A percentile compares a stretch with the other conserved stretches of the same genome.
Conservation (phyloP, 768 basidiomycete species). For the Boletus rubroflammeus region DNA sequence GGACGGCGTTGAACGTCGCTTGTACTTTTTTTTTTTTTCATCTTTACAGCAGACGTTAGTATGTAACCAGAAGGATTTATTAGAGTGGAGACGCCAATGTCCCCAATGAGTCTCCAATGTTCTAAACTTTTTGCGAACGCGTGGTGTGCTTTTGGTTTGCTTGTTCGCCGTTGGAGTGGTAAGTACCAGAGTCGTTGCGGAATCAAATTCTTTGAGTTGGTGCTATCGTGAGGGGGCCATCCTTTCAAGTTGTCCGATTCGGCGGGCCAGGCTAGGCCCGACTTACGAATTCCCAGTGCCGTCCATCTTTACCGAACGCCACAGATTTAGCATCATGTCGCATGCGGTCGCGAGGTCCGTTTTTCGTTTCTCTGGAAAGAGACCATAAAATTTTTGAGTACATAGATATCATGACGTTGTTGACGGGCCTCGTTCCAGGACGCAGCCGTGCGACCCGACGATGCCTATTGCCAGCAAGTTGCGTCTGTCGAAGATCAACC, state of each 20-base stretch:
- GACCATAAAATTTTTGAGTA: too few relatives aligned
- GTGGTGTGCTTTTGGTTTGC: not conserved
- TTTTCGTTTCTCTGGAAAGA: not conserved
- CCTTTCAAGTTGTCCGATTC: too few relatives aligned
- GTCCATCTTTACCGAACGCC: not conserved
- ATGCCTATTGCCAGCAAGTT: not conserved
- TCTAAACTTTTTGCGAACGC: not conserved
- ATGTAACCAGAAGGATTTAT: conserved; percentile 14
- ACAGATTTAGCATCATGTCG: not conserved
- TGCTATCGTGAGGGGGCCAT: too few relatives aligned
- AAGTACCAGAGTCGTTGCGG: too few relatives aligned
- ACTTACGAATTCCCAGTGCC: too few relatives aligned
- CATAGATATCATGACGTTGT: not conserved
- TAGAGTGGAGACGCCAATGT: not conserved
- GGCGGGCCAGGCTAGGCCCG: too few relatives aligned
- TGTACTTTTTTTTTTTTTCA: conserved; percentile 15
- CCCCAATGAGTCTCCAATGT: not conserved
- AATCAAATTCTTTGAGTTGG: too few relatives aligned
- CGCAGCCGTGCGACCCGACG: not conserved
- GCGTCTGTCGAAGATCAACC: not conserved
- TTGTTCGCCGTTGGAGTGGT: too few relatives aligned
- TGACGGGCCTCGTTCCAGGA: too few relatives aligned
- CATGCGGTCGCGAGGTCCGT: not conserved
- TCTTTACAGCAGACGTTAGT: conserved; percentile 18
- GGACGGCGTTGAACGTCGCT: conserved; percentile 15